These are phyloP conservation scores for Paramecium caudatum DNA, from an alignment of 73 alveolate species.

Conservation along the genomic window DNA sequence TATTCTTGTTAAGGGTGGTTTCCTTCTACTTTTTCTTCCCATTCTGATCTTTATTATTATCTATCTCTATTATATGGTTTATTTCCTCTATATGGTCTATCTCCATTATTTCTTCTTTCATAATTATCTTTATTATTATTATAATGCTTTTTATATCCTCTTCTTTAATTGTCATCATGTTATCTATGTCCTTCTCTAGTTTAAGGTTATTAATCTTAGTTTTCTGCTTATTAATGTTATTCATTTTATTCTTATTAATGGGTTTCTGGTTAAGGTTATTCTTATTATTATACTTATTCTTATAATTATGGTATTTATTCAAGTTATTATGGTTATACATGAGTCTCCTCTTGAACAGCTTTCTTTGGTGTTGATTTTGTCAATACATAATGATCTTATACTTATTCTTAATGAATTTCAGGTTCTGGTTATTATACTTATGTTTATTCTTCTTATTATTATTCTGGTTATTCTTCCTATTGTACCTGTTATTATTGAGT, in stretches of 20 bases:
- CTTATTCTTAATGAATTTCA: no score
- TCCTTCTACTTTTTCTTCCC: slow-evolving; percentile 18
- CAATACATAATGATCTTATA: no score
- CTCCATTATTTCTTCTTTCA: slow-evolving; percentile 42
- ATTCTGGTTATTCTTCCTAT: background rate
- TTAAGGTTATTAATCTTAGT: slow-evolving; percentile 21
- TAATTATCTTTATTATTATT: background rate
- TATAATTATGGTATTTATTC: no score
- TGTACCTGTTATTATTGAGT: background rate
- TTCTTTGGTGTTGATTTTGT: no score
- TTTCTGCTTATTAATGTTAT: background rate
- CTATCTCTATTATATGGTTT: slow-evolving; percentile 7
- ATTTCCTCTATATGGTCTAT: slow-evolving; percentile 42
- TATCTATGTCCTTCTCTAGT: slow-evolving; percentile 12
- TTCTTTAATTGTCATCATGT: slow-evolving; percentile 12
- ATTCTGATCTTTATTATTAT: background rate
- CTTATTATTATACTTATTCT: no score
- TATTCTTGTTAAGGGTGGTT: background rate
- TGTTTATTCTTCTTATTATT: background rate
- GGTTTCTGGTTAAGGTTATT: background rate
- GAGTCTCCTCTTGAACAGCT: no score
- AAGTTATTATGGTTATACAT: no score
- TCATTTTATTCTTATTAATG: background rate
- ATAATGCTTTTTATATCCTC: slow-evolving; percentile 31
- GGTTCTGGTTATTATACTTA: no score